Base-by-base conservation (phyloP, 805 yeast genomes). In the Yarrowia osloensis region DNA sequence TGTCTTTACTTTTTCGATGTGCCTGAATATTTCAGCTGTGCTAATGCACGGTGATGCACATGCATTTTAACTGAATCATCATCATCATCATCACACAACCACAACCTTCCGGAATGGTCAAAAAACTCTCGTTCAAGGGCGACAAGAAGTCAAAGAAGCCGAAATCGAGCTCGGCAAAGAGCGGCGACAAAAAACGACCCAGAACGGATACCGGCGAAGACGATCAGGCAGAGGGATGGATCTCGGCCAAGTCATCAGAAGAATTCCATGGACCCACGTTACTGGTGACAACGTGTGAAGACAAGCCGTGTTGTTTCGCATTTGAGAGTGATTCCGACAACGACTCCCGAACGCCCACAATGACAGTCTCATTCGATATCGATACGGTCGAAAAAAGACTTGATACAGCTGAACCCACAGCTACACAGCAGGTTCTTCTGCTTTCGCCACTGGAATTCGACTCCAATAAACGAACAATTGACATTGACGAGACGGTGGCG, bases 51-150 rank as follows among this genome's bases (percentile, higher is more conserved):
- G 29, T n/a, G 19, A 28, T 29, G 55, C 55, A 49, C 17, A 4
- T 49, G 55, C 55, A 49, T 35, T 15, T 33, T 35, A 44, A 46
- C 33, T 26, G 33, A 46, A 46, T 22, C 26, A 39, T 22, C 31
- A 54, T 21, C 59, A 15, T 17, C 44, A 54, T 22, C 44, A 17
- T 22, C 22, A 21, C 8, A 11, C 29, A 17, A 31, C 12, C 28
- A 35, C 26, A 17, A 37, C 24, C 1, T 22, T 21, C 37, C 8
- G 40, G 8, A 11, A 79, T 79, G 81, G 80, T 77, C 4, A 74
- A 79, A 7, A 76, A 76, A 46, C 73, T 79, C 8, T 67, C 72
- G 5, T 79, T 79, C 72, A 79, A 79, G 68, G 80, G 80, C 33
- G 81, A 78, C 59, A 73, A 71, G 59, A 67, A 70, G 46, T 70